Percentiles rank a stretch among this genome's conserved stretches.
These are phyloP conservation scores for Carex cristatella DNA, from an alignment of 176 grass and related monocot species.

Conservation along the genomic window DNA sequence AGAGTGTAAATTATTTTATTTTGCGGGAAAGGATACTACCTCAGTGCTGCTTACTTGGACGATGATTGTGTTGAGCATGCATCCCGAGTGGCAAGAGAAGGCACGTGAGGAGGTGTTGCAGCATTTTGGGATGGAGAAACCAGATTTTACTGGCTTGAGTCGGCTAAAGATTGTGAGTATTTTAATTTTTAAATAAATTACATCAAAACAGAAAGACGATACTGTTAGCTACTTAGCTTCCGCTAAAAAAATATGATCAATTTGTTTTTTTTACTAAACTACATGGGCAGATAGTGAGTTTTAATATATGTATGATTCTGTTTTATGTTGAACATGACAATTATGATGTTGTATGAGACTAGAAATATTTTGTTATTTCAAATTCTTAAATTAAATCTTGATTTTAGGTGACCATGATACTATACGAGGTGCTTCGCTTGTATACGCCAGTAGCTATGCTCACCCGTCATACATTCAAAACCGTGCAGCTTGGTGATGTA, in stretches of 20 bases:
- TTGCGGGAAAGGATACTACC: slow-evolving; percentile 79
- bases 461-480: slow-evolving; percentile 12
- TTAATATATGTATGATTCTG: neutral
- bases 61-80: slow-evolving; percentile 60
- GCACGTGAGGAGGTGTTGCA: slow-evolving; percentile 59
- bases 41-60: slow-evolving; percentile 79
- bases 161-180: slow-evolving; percentile 45
- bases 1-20: slow-evolving; percentile 92
- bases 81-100: slow-evolving; percentile 71
- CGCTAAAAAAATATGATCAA: neutral
- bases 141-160: slow-evolving; percentile 53
- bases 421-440: slow-evolving; percentile 51
- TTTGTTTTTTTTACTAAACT: neutral
- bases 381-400: neutral
- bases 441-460: slow-evolving; percentile 26
- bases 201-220: neutral
- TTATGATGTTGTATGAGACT: neutral
- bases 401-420: slow-evolving; percentile 53
- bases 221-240: neutral
- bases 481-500: slow-evolving; percentile 13
- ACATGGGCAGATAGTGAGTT: neutral
- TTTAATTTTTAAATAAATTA: neutral
- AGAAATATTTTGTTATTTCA: neutral
- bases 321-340: neutral
- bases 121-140: slow-evolving; percentile 33